Base-by-base conservation (phyloP, 805 yeast genomes). In the Saturnispora quitensis region DNA sequence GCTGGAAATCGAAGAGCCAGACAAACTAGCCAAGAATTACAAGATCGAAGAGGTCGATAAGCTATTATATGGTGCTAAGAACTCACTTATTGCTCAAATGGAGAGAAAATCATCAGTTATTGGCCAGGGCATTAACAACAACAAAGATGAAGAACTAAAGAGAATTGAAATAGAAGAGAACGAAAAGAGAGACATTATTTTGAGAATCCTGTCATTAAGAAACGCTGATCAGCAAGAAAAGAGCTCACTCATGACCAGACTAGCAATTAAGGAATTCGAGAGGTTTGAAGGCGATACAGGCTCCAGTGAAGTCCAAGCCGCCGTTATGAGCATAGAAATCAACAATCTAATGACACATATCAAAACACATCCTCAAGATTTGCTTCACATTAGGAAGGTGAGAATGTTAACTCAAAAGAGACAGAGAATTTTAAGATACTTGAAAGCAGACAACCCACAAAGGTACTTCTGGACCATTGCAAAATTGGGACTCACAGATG, bases 301-400 rank as follows among this genome's bases (percentile, higher is more conserved):
- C 3, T 87, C 96, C 2, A 81, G 95, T 50, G 98, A 91, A 69
- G 97, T 90, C 25, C 97, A 90, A 68, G 97, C 98, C 2, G 98
- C 97, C 2, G 77, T 87, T 27, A 71, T 84, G 71, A 89, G 98
- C 0, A 83, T 88, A 47, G 79, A 80, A 61, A 88, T 93, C 59
- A 86, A 84, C 58, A 82, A 79, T 57, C 73, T 87, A 55, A 87
- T 87, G 72, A 76, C 79, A 43, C 97, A 90, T 63, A 76, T 86
- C 51, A 75, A 77, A 59, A 74, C 78, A 48, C 74, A 82, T 63
- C 83, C 81, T 58, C 85, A 89, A 65, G 98, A 91, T 69, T 72
- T 77, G 58, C 73, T 75, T 42, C 82, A 82, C 59, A 80, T 82
- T 51, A 82, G 93, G 62, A 68, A 73, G 38, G 80, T 89, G 46